Conservation (phyloP, 495 filamentous ascomycete genomes). For the Aspergillus conjunctus region DNA sequence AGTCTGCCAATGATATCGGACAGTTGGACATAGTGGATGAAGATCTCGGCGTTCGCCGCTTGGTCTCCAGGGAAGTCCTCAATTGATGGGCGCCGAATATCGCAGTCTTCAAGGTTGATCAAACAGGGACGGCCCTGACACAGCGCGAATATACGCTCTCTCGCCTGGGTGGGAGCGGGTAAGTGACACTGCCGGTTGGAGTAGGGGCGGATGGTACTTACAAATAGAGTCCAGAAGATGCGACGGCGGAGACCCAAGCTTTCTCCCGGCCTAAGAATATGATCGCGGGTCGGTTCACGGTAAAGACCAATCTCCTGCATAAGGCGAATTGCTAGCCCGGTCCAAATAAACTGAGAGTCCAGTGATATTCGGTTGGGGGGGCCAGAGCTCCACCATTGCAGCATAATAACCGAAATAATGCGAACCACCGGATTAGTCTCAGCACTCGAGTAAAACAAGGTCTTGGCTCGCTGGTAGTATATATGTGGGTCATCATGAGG, state of each 20-base stretch:
- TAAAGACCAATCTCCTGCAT: neutral
- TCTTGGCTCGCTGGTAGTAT: neutral
- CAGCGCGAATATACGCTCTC: neutral
- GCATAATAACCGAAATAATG: neutral
- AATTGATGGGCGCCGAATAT: neutral
- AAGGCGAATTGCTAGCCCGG: neutral
- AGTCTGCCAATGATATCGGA: neutral
- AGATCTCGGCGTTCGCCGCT: neutral
- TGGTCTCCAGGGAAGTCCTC: neutral
- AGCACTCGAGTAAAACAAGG: neutral
- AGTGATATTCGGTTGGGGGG: neutral
- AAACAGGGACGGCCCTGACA: neutral
- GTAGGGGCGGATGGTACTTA: neutral
- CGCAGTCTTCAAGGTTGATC: neutral
- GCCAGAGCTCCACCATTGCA: neutral
- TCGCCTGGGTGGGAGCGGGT: neutral
- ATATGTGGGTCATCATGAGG: neutral
- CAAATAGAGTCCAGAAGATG: neutral
- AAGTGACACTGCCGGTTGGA: neutral
- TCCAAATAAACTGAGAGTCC: neutral
- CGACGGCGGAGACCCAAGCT: neutral
- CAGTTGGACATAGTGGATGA: neutral
- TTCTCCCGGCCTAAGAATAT: neutral
- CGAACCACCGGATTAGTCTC: neutral
- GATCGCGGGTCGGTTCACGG: neutral